Evolutionary conservation across 2,329 filamentous ascomycete species (phyloP), one percentile per base, ranked within the genome.

Genomic region (Stachybotrys chartarum): DNA sequence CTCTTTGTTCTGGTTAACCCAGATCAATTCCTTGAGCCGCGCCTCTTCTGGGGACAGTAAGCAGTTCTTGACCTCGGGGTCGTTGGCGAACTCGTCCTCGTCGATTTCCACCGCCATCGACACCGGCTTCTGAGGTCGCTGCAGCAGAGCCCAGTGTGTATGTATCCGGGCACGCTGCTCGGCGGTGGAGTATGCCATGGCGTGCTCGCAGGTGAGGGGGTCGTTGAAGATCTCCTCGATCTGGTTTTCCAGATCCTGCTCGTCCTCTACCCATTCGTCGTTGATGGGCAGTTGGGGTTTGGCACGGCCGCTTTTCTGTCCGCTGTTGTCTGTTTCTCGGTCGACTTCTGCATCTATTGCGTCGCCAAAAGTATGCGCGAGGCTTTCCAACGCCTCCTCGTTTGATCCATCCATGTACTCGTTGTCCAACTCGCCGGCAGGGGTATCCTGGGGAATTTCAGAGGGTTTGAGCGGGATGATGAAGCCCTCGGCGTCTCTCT

Each of bases 1-100:
- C 61, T 95, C 91, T 68, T 94, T 91, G 71, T 99, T 97, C 67
- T 92, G 86, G 57, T 93, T 92, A 48, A 96, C 85, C 94, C 94
- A 99, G 53, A 97, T 89, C 57, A 85, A 84, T 70, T 97, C 92
- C 70, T 97, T 97, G 66, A 91, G 83, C 39, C 82, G 82, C 2
- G 86, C 83, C 72, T 97, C 92, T 3, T 84, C 82, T 1, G 86
- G 81, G 0, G 80, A 82, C 6, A 97, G 78, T 42, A 91, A 72
- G 66, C 92, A 96, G 63, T 88, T 88, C 57, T 81, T 75, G 6
- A 99, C 91, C 70, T 99, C 94, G 0, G 86, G 87, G 59, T 99
- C 94, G 63, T 95, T 85, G 44, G 86, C 89, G 65, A 97, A 97
- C 66, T 97, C 92, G 56, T 88, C 82, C 56, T 89, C 88, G 52